These are phyloP conservation scores for Paratinospora sagittata DNA, from an alignment of 164 flowering plant species.

Conservation along the genomic window DNA sequence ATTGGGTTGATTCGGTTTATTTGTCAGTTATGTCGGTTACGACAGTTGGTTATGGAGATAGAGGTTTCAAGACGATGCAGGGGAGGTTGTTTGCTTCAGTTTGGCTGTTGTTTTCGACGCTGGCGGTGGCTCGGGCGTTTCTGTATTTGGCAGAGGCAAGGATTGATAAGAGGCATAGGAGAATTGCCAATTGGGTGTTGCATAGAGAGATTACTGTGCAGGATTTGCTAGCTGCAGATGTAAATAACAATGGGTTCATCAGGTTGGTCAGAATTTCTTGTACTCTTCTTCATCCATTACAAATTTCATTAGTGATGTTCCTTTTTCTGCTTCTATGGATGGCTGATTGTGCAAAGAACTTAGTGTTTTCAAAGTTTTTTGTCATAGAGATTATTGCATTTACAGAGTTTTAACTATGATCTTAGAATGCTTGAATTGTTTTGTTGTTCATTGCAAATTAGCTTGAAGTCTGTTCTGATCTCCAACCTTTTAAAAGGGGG, in stretches of 20 bases:
- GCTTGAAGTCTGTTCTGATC: no score
- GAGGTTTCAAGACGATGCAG: constrained; percentile 45
- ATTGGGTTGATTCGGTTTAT: constrained; percentile 52
- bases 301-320: no score
- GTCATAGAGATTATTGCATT: no score
- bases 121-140: constrained; percentile 59
- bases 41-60: constrained; percentile 63
- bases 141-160: constrained; percentile 60
- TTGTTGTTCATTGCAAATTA: no score
- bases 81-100: constrained; percentile 56
- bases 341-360: no score
- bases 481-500: no score
- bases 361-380: no score
- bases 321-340: no score
- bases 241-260: constrained; percentile 50
- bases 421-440: no score
- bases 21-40: constrained; percentile 66
- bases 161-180: constrained; percentile 55
- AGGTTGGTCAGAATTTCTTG: constrained; percentile 25
- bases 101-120: constrained; percentile 55
- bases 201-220: constrained; percentile 50
- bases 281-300: no score
- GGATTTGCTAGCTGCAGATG: constrained; percentile 59
- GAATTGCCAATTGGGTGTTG: constrained; percentile 48
- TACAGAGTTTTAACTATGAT: no score